phyloP scores from a whole-genome alignment of 1,284 basidiomycete species.

The Lignosus rhinocerotis region DNA sequence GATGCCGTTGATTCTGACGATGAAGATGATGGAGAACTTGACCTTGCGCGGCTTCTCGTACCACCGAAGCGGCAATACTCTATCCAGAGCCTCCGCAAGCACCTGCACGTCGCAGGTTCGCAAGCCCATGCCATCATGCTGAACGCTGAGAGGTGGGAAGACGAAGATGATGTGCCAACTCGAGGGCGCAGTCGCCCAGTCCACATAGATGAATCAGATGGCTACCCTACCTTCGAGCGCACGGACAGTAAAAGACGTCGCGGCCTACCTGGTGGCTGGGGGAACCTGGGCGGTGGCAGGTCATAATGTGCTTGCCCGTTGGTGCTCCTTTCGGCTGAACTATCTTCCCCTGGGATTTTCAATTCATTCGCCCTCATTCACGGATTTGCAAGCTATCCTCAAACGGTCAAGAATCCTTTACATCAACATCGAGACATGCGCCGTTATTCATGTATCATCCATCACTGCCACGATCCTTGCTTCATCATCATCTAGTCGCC shows the following conservation, averaged over 20 bases:
- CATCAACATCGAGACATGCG: constrained; percentile 1
- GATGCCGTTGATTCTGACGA: constrained; percentile 40
- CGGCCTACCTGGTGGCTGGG: constrained; percentile 30
- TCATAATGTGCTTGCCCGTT: constrained; percentile 4
- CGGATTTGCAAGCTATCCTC: not conserved
- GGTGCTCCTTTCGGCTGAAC: not conserved
- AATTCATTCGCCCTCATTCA: not conserved
- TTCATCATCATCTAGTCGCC: constrained; percentile 2
- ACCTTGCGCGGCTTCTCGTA: constrained; percentile 66
- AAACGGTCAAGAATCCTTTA: not conserved
- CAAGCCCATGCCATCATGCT: constrained; percentile 9
- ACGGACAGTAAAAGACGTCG: constrained; percentile 26
- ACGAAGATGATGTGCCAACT: constrained; percentile 19
- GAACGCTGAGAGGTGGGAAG: constrained; percentile 24
- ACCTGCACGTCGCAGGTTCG: constrained; percentile 43
- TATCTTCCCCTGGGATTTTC: not conserved
- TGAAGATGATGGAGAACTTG: constrained; percentile 63
- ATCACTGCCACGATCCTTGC: not conserved
- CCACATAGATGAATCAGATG: constrained; percentile 28
- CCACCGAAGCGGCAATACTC: constrained; percentile 71
- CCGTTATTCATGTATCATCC: constrained; percentile 9
- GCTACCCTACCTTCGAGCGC: constrained; percentile 25
- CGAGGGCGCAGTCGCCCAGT: constrained; percentile 21
- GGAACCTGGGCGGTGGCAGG: constrained; percentile 14
- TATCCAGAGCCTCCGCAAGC: constrained; percentile 62